Base-by-base conservation (phyloP, 2,329 filamentous ascomycete genomes). In the Fusarium piperis region DNA sequence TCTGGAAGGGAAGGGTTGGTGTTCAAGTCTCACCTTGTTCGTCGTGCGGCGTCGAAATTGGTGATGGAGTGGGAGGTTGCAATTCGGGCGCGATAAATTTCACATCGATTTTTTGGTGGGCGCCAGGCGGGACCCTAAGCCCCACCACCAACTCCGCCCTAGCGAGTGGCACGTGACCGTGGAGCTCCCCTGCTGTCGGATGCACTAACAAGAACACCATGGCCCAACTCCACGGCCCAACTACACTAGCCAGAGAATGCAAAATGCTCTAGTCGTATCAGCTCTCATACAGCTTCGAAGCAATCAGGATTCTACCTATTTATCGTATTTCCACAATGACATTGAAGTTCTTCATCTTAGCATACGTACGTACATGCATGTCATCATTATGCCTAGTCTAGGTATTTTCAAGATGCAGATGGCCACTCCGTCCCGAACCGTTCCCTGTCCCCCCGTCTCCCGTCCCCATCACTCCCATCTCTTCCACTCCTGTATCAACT, bases 401-500 rank as follows among this genome's bases (percentile, higher is more conserved):
- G 33, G 32, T 72, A 72, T 60, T 55, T 72, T 62, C 55, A 62
- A 72, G 55, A 72, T 72, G 65, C 69, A 72, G 59, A 72, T 62
- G 62, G 23, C 55, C 62, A 56, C 60, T 30, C 52, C 20, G 28
- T 26, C 18, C 35, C 20, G 38, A 36, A 23, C 39, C 62, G 56
- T 28, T 18, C 12, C 16, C 39, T 58, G 56, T 28, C 23, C 12
- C 16, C 26, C 59, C 52, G 28, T n/a, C n/a, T n/a, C n/a, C n/a
- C n/a, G n/a, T n/a, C n/a, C 16, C 36, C 39, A 41, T 85, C 82
- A 87, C 84, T 91, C 79, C 89, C 87, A 87, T 67, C 83, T 85
- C 76, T 83, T 85, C 85, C 90, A 89, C 73, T 92, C 87, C 53
- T 84, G 81, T 58, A 88, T 80, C 60, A 90, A 79, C 68, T 84